These are phyloP conservation scores for Zymoseptoria crescenta DNA, from an alignment of 2,329 filamentous ascomycete species.

Conservation along the genomic window DNA sequence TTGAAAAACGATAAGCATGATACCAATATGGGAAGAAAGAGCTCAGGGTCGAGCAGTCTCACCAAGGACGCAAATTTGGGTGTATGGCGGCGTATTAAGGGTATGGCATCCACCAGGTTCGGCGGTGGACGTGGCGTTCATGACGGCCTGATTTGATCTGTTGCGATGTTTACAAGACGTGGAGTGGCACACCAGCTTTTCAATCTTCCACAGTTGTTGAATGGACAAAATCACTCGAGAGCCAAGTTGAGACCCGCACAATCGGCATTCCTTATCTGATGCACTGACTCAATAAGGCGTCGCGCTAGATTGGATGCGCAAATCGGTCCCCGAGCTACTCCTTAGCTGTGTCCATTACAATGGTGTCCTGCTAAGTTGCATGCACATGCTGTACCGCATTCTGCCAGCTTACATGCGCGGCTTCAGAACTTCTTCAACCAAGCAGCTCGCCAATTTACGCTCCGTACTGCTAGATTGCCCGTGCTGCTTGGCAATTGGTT, in stretches of 20 bases:
- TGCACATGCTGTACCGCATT: not conserved
- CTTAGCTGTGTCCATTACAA: not conserved
- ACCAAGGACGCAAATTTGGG: conserved; percentile 16
- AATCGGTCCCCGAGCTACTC: not conserved
- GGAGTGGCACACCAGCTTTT: not conserved
- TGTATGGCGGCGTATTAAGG: conserved; percentile 18
- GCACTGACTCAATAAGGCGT: not conserved
- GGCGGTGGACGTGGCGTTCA: conserved; percentile 1
- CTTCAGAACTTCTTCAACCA: no score
- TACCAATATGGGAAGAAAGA: conserved; percentile 6
- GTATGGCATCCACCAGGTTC: conserved; percentile 8
- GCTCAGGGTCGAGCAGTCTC: conserved; percentile 8
- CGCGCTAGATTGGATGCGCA: not conserved
- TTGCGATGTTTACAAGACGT: not conserved
- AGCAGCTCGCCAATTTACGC: no score
- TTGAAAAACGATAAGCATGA: conserved; percentile 12
- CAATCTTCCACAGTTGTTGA: not conserved
- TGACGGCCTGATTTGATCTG: conserved; percentile 3
- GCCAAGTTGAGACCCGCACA: not conserved
- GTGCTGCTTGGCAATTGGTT: no score
- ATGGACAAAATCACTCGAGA: conserved; percentile 1
- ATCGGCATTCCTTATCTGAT: not conserved
- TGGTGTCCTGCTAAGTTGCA: not conserved
- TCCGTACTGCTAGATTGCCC: no score
- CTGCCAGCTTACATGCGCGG: no score